A percentile compares a stretch with the other conserved stretches of the same genome.
Evolutionary conservation across 306 rosid genomes (phyloP).

Genomic region (Vigna mungo): DNA sequence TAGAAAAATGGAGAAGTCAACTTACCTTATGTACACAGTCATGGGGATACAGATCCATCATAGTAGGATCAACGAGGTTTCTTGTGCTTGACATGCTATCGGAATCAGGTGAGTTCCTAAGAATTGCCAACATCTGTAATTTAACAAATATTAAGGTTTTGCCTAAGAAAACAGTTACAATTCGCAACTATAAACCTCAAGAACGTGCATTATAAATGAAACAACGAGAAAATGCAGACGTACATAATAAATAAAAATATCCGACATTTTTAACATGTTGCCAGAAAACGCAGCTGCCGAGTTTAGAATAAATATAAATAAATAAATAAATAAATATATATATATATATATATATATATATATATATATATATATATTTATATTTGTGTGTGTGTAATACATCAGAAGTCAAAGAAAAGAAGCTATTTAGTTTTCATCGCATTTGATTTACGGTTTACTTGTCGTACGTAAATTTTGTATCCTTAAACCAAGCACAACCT

Average conservation of each 20-base stretch:
- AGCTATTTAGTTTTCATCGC: conserved; percentile 11
- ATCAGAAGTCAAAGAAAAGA: background rate
- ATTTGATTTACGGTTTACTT: background rate
- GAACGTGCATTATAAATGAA: background rate
- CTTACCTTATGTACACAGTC: conserved; percentile 88
- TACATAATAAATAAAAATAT: background rate
- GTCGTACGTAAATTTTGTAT: background rate
- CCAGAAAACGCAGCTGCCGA: background rate
- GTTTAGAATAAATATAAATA: no score
- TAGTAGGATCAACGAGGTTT: conserved; percentile 77
- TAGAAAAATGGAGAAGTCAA: conserved; percentile 1
- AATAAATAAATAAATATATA: no score
- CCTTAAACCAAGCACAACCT: background rate
- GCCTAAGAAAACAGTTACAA: conserved; percentile 35
- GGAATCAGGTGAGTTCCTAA: conserved; percentile 79
- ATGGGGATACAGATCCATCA: conserved; percentile 96
- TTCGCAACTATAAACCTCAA: background rate
- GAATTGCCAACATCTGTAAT: conserved; percentile 81
- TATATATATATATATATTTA: no score
- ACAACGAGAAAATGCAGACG: background rate
- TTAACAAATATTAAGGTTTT: conserved; percentile 38
- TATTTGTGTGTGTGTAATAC: no score
- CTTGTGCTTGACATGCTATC: conserved; percentile 80
- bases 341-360: no score
- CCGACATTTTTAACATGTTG: background rate